Percentiles rank a stretch among this genome's conserved stretches.
phyloP scores from a whole-genome alignment of 2,329 filamentous ascomycete species.

The Colletotrichum sp. region DNA sequence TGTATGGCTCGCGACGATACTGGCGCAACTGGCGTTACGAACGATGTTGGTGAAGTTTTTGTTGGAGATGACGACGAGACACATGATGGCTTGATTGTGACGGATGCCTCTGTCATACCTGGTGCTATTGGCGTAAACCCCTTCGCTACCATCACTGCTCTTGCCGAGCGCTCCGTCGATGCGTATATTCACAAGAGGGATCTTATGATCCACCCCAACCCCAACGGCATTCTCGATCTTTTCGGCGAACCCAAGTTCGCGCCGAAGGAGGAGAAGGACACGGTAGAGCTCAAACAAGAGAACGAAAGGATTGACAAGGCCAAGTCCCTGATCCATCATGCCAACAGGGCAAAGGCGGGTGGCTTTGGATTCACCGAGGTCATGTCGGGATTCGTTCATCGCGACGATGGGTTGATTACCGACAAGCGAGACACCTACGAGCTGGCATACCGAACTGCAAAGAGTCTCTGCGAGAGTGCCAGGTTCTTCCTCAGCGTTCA shows the following conservation, averaged over 20 bases:
- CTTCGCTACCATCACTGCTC: slow-evolving; percentile 71
- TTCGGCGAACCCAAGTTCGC: slow-evolving; percentile 52
- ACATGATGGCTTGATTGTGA: slow-evolving; percentile 63
- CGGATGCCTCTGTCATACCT: slow-evolving; percentile 66
- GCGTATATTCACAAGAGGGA: slow-evolving; percentile 45
- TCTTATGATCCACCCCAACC: slow-evolving; percentile 49
- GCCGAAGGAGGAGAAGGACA: slow-evolving; percentile 9
- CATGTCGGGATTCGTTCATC: slow-evolving; percentile 66
- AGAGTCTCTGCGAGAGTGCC: slow-evolving; percentile 59
- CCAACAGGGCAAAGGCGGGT: slow-evolving; percentile 46
- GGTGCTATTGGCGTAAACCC: slow-evolving; percentile 70
- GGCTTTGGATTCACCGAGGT: slow-evolving; percentile 68
- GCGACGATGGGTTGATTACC: slow-evolving; percentile 41
- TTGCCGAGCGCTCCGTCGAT: slow-evolving; percentile 68
- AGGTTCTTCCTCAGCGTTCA: slow-evolving; percentile 65
- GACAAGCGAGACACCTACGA: slow-evolving; percentile 58
- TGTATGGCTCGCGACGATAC: slow-evolving; percentile 66
- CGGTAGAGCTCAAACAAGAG: slow-evolving; percentile 36
- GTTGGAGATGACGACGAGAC: slow-evolving; percentile 54
- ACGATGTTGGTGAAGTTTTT: slow-evolving; percentile 67
- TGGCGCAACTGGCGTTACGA: slow-evolving; percentile 61
- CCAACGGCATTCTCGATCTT: slow-evolving; percentile 56
- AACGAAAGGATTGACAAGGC: slow-evolving; percentile 38
- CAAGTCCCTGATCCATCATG: slow-evolving; percentile 42
- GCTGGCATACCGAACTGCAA: slow-evolving; percentile 55